These are phyloP conservation scores for Pterocarpus macrocarpus DNA, from an alignment of 306 rosid genomes.

Conservation along the genomic window DNA sequence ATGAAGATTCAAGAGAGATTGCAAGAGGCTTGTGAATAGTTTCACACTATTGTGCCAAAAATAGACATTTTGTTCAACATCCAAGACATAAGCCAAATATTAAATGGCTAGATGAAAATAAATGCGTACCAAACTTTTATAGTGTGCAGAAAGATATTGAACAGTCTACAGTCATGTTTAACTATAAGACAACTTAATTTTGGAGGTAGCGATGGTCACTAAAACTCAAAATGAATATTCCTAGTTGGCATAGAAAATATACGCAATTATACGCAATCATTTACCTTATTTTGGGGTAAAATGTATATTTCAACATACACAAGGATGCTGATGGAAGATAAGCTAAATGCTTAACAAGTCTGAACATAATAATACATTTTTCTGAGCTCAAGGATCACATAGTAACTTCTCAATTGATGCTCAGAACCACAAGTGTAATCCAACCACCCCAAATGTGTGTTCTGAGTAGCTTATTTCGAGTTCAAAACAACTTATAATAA, in stretches of 20 bases:
- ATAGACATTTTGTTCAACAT: background rate
- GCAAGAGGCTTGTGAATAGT: constrained; percentile 8
- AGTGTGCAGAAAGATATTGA: background rate
- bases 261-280: background rate
- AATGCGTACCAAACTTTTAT: background rate
- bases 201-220: background rate
- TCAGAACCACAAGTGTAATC: constrained; percentile 30
- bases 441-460: background rate
- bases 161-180: background rate
- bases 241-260: background rate
- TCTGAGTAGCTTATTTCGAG: background rate
- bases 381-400: constrained; percentile 37
- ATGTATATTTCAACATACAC: constrained; percentile 7
- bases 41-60: background rate
- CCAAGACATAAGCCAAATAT: background rate
- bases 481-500: background rate
- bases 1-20: background rate
- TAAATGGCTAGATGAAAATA: background rate
- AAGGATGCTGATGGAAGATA: constrained; percentile 5
- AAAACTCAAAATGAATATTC: background rate
- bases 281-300: constrained; percentile 3
- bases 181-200: background rate
- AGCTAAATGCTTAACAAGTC: constrained; percentile 7
- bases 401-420: constrained; percentile 23
- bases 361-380: constrained; percentile 15